These are phyloP conservation scores for Sclerotinia spermophila DNA, from an alignment of 2,329 filamentous ascomycete species.

Conservation along the genomic window DNA sequence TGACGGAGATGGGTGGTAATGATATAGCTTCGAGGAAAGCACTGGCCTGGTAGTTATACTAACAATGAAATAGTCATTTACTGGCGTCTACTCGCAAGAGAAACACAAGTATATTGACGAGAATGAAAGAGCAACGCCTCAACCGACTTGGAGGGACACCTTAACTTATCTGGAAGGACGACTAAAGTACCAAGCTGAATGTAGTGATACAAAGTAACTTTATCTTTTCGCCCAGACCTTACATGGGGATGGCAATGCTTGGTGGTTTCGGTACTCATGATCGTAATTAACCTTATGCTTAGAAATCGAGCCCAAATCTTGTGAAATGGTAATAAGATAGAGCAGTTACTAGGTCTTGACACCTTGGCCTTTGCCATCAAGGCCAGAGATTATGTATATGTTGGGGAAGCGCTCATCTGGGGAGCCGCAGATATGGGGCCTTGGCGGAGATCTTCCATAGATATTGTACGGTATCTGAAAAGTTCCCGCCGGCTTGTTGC, in stretches of 20 bases:
- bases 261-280: background rate
- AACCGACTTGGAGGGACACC: background rate
- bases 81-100: background rate
- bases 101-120: background rate
- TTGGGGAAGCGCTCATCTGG: slow-evolving; percentile 4
- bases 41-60: background rate
- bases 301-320: background rate
- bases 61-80: background rate
- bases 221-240: slow-evolving; percentile 3
- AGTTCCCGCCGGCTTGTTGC: background rate
- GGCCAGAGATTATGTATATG: background rate
- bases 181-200: background rate
- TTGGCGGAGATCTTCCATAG: slow-evolving; percentile 4
- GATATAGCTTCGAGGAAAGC: background rate
- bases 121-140: background rate
- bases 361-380: background rate
- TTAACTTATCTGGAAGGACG: background rate
- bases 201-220: background rate
- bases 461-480: background rate
- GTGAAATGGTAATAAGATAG: background rate
- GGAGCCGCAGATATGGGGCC: slow-evolving; percentile 12
- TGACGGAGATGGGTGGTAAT: background rate
- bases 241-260: background rate
- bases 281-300: background rate
- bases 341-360: background rate